Conservation (phyloP, 1,139 yeast species). For the Yamadazyma diddensiae region DNA sequence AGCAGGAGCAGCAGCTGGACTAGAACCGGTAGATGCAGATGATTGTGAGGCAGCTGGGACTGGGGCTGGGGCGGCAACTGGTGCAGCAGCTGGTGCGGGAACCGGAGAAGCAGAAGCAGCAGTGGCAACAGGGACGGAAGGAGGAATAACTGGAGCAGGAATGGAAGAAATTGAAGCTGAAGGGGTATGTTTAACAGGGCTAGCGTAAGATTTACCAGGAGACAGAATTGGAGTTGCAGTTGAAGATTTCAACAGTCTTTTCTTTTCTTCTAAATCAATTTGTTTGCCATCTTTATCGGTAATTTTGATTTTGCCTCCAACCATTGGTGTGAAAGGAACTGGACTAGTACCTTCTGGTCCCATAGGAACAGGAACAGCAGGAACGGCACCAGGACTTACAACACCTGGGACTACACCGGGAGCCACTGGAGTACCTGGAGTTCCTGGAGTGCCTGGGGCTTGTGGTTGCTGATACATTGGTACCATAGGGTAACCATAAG, state of each 20-base stretch:
- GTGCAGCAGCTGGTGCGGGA: conserved; percentile 12
- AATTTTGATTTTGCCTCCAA: conserved; percentile 28
- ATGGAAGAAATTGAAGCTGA: conserved; percentile 13
- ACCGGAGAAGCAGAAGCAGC: conserved; percentile 8
- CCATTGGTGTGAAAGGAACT: neutral
- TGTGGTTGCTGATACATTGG: conserved; percentile 9
- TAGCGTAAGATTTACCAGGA: conserved; percentile 12
- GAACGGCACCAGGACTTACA: conserved; percentile 1
- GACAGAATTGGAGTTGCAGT: conserved; percentile 19
- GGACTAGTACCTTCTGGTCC: neutral
- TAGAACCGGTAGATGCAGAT: conserved; percentile 8
- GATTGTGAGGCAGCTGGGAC: conserved; percentile 9
- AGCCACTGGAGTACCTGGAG: conserved; percentile 8
- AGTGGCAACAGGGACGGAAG: conserved; percentile 8
- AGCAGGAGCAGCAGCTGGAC: conserved; percentile 8
- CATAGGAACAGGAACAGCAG: conserved; percentile 1
- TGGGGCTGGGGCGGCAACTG: conserved; percentile 8
- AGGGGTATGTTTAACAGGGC: conserved; percentile 13
- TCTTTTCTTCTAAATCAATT: conserved; percentile 45
- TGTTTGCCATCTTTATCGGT: conserved; percentile 49
- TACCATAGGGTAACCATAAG: conserved; percentile 15
- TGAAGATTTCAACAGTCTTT: conserved; percentile 20
- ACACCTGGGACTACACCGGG: no score
- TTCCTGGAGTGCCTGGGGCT: conserved; percentile 7
- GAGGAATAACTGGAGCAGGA: conserved; percentile 1